Base-by-base conservation (phyloP, 2,329 filamentous ascomycete genomes). In the Fusarium circinatum region DNA sequence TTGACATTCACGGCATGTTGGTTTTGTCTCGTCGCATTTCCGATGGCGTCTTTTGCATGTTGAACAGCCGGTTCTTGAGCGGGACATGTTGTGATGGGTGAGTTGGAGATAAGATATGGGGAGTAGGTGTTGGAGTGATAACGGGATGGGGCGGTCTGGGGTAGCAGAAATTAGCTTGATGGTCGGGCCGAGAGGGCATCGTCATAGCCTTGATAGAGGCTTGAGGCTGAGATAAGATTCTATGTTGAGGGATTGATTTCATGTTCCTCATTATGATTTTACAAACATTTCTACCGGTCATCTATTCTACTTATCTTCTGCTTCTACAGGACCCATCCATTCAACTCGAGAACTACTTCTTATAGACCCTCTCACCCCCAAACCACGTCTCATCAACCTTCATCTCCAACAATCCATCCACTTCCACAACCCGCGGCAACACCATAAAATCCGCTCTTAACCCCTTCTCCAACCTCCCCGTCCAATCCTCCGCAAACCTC, bases 361-460 rank as follows among this genome's bases (percentile, higher is more conserved):
- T 34, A 17, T 69, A 69, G 6, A 69, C 65, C 11, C 30, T 65
- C 7, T 28, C 8, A 3, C 66, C 66, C 1, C 65, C 65, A 34
- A 54, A 65, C 74, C 75, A 76, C 1, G 72, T 76, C 34, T 76
- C 62, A 6, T 70, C 57, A 14, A 76, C 64, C 15, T 52, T 32
- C 2, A 62, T 52, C 18, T 73, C 44, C 5, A 76, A 32, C 17
- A 76, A 17, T 3, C 44, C 47, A 8, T 71, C 59, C 1, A 70
- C 60, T 14, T 4, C 14, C 13, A n/a, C 44, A 15, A 60, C 45
- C 8, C 18, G 17, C 1, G 59, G 44, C 11, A 75, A 4, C 3
- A 84, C 78, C 8, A 88, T 86, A 61, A 92, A 89, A 73, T 92
- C 90, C 0, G 90, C 90, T 71, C 85, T 82, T 76, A 86, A 82